A percentile compares a stretch with the other conserved stretches of the same genome.
Conservation (phyloP, 805 yeast genomes). For the Monosporozyma aerobia region DNA sequence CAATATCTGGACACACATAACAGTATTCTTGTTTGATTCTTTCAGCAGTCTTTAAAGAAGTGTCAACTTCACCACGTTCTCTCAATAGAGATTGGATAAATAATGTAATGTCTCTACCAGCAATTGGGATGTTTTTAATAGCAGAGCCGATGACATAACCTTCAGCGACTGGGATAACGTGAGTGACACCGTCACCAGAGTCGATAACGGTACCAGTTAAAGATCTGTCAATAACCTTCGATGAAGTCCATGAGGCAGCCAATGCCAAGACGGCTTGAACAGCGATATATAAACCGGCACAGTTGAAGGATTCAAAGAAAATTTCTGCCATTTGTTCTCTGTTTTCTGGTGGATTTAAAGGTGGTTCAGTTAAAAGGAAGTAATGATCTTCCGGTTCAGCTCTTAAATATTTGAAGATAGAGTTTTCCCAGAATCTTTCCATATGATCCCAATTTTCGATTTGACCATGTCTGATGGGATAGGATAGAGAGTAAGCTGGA, state of each 20-base stretch:
- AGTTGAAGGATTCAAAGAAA: conserved; percentile 96
- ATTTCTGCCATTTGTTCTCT: conserved; percentile 98
- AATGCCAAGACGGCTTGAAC: conserved; percentile 97
- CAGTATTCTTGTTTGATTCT: conserved; percentile 93
- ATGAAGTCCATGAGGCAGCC: conserved; percentile 98
- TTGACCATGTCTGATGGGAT: conserved; percentile 96
- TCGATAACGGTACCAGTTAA: conserved; percentile 97
- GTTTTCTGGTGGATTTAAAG: conserved; percentile 98
- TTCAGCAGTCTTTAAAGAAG: conserved; percentile 92
- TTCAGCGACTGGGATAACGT: conserved; percentile 97
- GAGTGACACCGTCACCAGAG: conserved; percentile 98
- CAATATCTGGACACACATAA: conserved; percentile 96
- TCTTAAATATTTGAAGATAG: conserved; percentile 89
- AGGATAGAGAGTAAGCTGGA: conserved; percentile 75
- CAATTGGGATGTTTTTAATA: conserved; percentile 94
- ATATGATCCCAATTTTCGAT: conserved; percentile 99
- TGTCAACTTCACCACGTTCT: conserved; percentile 94
- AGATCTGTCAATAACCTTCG: conserved; percentile 90
- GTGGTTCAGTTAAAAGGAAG: conserved; percentile 93
- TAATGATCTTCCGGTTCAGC: conserved; percentile 99
- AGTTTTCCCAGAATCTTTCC: conserved; percentile 98
- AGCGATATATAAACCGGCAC: conserved; percentile 97
- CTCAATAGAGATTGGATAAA: conserved; percentile 89
- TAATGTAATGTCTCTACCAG: conserved; percentile 94
- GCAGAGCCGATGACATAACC: conserved; percentile 98